phyloP scores from a whole-genome alignment of 768 basidiomycete genomes.

The Dentipellis fragilis region DNA sequence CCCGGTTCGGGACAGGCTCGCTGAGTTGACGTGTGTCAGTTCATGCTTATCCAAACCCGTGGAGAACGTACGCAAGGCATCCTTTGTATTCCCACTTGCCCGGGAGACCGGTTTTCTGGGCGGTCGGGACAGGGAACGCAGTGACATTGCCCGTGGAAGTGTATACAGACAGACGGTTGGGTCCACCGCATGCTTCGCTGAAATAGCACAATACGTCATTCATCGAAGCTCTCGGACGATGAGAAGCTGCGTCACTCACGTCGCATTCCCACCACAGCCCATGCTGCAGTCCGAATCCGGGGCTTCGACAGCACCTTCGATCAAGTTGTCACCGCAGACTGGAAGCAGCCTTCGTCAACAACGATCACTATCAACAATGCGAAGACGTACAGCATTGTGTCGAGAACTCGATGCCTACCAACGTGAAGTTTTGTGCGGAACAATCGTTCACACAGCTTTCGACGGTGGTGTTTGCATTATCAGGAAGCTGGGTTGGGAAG shows the following conservation, averaged over 20 bases:
- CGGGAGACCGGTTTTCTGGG: slow-evolving; percentile 48
- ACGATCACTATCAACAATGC: not conserved
- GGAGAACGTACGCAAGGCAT: slow-evolving; percentile 45
- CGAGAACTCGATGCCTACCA: slow-evolving; percentile 64
- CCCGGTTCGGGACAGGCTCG: slow-evolving; percentile 33
- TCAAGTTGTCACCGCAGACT: slow-evolving; percentile 66
- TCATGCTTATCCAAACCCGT: not conserved
- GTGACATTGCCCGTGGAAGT: slow-evolving; percentile 40
- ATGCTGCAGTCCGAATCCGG: slow-evolving; percentile 52
- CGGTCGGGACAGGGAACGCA: slow-evolving; percentile 46
- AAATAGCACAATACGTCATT: slow-evolving; percentile 3
- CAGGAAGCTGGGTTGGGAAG: slow-evolving; percentile 32
- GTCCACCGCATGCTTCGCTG: slow-evolving; percentile 66
- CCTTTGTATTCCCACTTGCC: slow-evolving; percentile 56
- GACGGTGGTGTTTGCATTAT: slow-evolving; percentile 38
- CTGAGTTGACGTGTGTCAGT: slow-evolving; percentile 22
- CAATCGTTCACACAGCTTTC: slow-evolving; percentile 57
- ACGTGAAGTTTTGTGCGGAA: slow-evolving; percentile 39
- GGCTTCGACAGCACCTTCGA: slow-evolving; percentile 46
- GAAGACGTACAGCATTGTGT: slow-evolving; percentile 35
- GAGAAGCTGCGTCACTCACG: slow-evolving; percentile 29
- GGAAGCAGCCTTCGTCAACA: not conserved
- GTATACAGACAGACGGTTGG: slow-evolving; percentile 65
- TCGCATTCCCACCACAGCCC: slow-evolving; percentile 60
- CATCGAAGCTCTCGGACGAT: not conserved